phyloP scores from a whole-genome alignment of 768 basidiomycete genomes.

The Dioszegia crocea region DNA sequence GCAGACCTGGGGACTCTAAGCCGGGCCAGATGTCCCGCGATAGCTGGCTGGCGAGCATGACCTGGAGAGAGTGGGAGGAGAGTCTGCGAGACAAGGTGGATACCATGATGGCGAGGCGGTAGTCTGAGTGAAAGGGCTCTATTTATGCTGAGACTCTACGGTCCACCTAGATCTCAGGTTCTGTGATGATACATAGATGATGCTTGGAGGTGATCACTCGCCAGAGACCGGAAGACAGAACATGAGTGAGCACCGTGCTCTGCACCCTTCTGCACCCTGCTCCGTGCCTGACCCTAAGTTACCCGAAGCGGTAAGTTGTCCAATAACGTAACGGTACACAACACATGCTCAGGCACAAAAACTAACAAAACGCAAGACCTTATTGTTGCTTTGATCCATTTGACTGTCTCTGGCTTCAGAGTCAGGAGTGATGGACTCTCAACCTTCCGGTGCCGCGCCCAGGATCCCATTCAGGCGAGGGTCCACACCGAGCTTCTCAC shows the following conservation, averaged over 20 bases:
- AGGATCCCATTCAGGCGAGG: background rate
- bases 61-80: constrained; percentile 38
- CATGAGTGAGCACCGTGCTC: too few species aligned
- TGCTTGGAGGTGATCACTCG: too few species aligned
- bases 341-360: background rate
- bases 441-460: background rate
- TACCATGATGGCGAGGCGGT: constrained; percentile 26
- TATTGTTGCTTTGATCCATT: too few species aligned
- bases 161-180: too few species aligned
- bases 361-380: too few species aligned
- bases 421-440: too few species aligned
- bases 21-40: constrained; percentile 19
- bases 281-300: background rate
- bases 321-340: background rate
- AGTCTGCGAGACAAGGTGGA: constrained; percentile 21
- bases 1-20: constrained; percentile 21
- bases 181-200: too few species aligned
- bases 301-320: background rate
- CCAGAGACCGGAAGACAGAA: too few species aligned
- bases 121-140: background rate
- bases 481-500: constrained; percentile 2
- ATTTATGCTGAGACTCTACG: too few species aligned
- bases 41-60: constrained; percentile 29
- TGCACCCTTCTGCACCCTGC: too few species aligned
- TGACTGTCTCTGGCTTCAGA: too few species aligned